Percentiles rank a stretch among this genome's conserved stretches.
phyloP scores from a whole-genome alignment of 2,329 filamentous ascomycete genomes.

The Fusarium piperis region DNA sequence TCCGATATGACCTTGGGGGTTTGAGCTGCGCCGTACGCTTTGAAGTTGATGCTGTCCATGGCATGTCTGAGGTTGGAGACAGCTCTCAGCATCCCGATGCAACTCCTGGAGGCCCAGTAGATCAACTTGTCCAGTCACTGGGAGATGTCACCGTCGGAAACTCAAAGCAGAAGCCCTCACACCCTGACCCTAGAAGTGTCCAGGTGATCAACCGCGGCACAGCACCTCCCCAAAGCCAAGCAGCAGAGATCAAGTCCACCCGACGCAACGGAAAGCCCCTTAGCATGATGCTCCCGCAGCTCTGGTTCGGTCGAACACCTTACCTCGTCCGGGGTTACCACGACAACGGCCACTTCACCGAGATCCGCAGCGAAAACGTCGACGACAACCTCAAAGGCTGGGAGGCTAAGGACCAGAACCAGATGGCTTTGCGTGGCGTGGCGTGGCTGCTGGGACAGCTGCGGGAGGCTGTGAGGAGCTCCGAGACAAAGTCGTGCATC shows the following conservation, averaged over 20 bases:
- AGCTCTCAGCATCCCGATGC: not conserved
- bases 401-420: slow-evolving; percentile 6
- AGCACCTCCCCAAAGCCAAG: not conserved
- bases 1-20: slow-evolving; percentile 28
- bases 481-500: not conserved
- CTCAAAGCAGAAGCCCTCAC: not conserved
- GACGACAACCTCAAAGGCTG: not conserved
- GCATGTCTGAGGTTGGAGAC: not conserved
- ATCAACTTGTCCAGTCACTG: not conserved
- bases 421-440: slow-evolving; percentile 7
- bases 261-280: not conserved
- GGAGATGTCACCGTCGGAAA: not conserved
- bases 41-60: slow-evolving; percentile 25
- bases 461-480: not conserved
- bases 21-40: slow-evolving; percentile 31
- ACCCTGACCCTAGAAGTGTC: not conserved
- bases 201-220: not conserved
- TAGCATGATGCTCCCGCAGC: slow-evolving; percentile 26
- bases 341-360: slow-evolving; percentile 18
- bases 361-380: slow-evolving; percentile 8
- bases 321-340: slow-evolving; percentile 38
- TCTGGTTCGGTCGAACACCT: slow-evolving; percentile 44
- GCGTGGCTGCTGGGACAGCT: slow-evolving; percentile 1
- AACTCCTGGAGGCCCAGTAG: not conserved
- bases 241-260: slow-evolving; percentile 37